Base-by-base conservation (phyloP, 75 land plant species). In the Sequoiadendron giganteum region DNA sequence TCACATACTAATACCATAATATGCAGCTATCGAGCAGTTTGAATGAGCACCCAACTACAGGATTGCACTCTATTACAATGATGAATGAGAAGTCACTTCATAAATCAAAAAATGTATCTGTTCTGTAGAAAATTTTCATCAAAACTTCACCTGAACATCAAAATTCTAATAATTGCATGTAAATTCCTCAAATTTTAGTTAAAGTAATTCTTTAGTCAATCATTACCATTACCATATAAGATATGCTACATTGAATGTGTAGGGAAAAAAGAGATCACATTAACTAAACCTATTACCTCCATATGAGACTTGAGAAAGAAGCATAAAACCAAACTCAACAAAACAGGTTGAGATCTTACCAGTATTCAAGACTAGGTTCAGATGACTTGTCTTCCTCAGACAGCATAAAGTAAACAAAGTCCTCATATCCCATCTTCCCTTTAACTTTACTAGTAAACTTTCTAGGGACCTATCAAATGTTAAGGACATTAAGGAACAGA, bases 361-460 rank as follows among this genome's bases (percentile, higher is more conserved):
- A 98, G 81, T 96, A 98, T 82, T 96, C 98, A 70, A 98, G 93
- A 87, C 99, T 95, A 70, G 99, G 97, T 85, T 95, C 99, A 43
- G 98, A 96, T 86, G 99, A 93, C 88, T 98, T 98, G 88, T 98
- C 99, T 91, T 98, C 99, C 91, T 96, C 98, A 54, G 99, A 91
- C 36, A 98, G 87, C 65, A 98, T 95, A 88, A 98, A 98, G 91
- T 97, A 98, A 72, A 98, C 99, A 90, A 98, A 98, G 87, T 98
- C 99, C 91, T 98, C 99, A 90, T 98, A 98, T 28, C 98, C 95
- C 99, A 98, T 98, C 89, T 95, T 96, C 38, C 97, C 97, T 89
- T 93, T 96, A 78, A 90, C 93, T 70, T 88, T 92, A 88, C 96
- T 91, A 13, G 95, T 95, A 86, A 98, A 96, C 91, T 94, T 98